Conservation (phyloP, 1,284 basidiomycete genomes). For the Ceratobasidium sp. region DNA sequence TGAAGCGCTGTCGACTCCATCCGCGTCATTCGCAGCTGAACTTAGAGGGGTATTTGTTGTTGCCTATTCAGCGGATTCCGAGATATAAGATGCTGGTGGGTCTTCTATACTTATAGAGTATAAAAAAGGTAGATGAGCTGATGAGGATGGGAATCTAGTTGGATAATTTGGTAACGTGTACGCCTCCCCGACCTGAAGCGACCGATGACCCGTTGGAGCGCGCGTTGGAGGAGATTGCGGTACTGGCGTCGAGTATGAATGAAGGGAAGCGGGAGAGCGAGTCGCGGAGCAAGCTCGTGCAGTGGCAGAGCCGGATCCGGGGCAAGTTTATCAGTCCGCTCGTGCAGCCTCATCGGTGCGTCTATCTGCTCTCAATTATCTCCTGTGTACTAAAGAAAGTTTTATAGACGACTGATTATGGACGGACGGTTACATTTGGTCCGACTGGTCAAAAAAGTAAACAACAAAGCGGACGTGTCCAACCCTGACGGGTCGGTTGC, state of each 20-base stretch:
- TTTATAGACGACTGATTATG: conserved; percentile 81
- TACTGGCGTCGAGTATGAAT: conserved; percentile 93
- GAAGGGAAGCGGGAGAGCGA: conserved; percentile 96
- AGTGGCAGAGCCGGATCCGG: conserved; percentile 92
- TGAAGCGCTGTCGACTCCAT: conserved; percentile 86
- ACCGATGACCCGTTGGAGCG: conserved; percentile 86
- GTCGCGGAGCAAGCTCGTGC: conserved; percentile 86
- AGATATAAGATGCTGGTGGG: conserved; percentile 91
- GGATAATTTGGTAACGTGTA: conserved; percentile 85
- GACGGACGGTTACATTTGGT: conserved; percentile 86
- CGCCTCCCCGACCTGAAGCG: conserved; percentile 79
- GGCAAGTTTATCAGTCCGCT: conserved; percentile 94
- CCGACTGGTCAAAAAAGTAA: conserved; percentile 89
- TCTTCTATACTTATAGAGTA: conserved; percentile 44
- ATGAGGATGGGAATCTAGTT: conserved; percentile 63
- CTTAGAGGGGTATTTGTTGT: conserved; percentile 91
- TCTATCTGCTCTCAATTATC: background rate
- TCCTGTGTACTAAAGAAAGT: background rate
- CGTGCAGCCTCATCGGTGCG: conserved; percentile 94
- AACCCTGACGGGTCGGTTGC: conserved; percentile 80
- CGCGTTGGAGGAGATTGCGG: conserved; percentile 86
- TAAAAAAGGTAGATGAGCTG: background rate
- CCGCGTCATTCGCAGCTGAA: conserved; percentile 97
- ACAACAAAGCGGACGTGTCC: conserved; percentile 85
- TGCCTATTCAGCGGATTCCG: conserved; percentile 96